Evolutionary conservation across 495 filamentous ascomycete species (phyloP).

Genomic region (Neurospora cerealis): DNA sequence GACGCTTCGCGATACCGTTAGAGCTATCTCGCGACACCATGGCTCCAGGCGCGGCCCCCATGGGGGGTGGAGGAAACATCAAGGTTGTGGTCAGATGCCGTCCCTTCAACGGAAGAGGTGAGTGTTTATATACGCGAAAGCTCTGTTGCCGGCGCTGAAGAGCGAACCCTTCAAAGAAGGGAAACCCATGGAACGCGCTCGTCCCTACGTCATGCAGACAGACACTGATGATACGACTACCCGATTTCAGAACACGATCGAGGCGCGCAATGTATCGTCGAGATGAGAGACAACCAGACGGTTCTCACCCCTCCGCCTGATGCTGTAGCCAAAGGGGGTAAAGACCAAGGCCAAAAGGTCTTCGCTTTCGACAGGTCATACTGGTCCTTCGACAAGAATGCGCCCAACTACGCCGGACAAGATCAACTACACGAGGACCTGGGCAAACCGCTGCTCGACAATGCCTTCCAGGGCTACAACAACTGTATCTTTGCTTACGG

Average conservation of each 20-base stretch:
- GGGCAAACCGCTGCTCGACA: constrained; percentile 85
- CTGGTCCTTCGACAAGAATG: constrained; percentile 87
- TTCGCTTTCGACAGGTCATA: constrained; percentile 97
- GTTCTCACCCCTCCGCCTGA: constrained; percentile 69
- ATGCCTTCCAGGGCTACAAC: constrained; percentile 98
- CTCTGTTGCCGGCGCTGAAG: not conserved
- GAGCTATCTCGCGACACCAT: constrained; percentile 31
- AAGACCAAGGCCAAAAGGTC: constrained; percentile 65
- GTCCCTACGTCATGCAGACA: not conserved
- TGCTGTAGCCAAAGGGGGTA: constrained; percentile 46
- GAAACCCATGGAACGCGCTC: not conserved
- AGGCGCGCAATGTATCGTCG: constrained; percentile 92
- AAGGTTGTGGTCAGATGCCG: constrained; percentile 97
- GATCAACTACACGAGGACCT: constrained; percentile 80
- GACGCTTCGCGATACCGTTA: not conserved
- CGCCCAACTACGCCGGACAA: constrained; percentile 80
- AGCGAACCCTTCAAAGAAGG: not conserved
- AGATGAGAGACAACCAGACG: constrained; percentile 90
- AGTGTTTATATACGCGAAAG: constrained; percentile 21
- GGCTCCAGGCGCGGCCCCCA: constrained; percentile 48
- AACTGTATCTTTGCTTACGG: constrained; percentile 99
- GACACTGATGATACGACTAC: constrained; percentile 6
- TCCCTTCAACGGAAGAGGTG: constrained; percentile 90
- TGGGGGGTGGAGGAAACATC: constrained; percentile 80
- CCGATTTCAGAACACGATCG: constrained; percentile 65